Evolutionary conservation across 805 yeast species (phyloP), one percentile per base, ranked within the genome.

Genomic region (Cyberlindnera samutprakarnensis): DNA sequence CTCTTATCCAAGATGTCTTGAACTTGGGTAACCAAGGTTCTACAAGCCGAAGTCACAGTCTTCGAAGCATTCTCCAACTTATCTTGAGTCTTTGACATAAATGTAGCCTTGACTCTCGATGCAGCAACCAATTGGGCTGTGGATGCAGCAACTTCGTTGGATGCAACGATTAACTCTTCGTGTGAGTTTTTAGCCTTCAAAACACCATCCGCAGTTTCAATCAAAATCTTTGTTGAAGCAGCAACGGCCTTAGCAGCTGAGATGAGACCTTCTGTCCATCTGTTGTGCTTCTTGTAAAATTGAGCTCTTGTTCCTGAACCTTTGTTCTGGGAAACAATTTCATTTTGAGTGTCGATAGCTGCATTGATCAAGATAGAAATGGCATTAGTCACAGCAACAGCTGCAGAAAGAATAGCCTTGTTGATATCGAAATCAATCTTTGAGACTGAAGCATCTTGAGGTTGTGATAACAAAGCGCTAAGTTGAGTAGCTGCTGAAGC

Each of bases 41-140:
- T 73, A 57, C 95, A 85, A 2, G 94, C 90, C n/a, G 65, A 47
- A 5, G 81, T 75, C 16, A 86, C 95, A 32, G 66, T 61, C 49
- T 71, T 73, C 19, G 85, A 72, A 4, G 87, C 79, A 13, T 51
- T 44, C 59, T 86, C 95, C 37, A 86, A 66, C 33, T 65, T 61
- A 36, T 78, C 85, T 54, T 84, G 95, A 3, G 87, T 70, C 49
- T 76, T 75, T 2, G 94, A 83, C 59, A 74, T 72, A 44, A 75
- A 72, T 26, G 78, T 70, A 0, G 94, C 86, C 54, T 85, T 85
- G 15, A 84, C 94, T 44, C 95, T 70, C 1, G 95, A 79, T 1
- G 95, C 92, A 6, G 95, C 88, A 6, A 86, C 96, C 32, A 86
- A 68, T 61, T 86, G 96, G 3, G 90, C 94, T 1, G 95, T 86